A percentile compares a stretch with the other conserved stretches of the same genome.
Conservation (phyloP, 805 yeast species). For the Metschnikowia cubensis region DNA sequence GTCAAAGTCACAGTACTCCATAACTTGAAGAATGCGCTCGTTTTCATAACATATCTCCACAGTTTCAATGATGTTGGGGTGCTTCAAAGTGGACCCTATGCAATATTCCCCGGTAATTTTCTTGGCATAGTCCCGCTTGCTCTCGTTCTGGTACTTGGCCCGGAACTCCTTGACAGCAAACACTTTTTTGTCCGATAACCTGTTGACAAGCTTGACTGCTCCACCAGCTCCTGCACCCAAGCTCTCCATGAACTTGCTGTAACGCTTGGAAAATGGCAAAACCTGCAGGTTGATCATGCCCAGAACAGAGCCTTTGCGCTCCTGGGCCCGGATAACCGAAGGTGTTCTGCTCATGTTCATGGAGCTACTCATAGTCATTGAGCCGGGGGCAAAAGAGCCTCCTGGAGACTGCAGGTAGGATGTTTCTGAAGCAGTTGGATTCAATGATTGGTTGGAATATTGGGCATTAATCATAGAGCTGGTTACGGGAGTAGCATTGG, state of each 20-base stretch:
- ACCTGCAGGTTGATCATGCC: slow-evolving; percentile 26
- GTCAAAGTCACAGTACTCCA: slow-evolving; percentile 94
- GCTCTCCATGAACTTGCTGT: slow-evolving; percentile 77
- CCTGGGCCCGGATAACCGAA: slow-evolving; percentile 29
- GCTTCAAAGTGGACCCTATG: slow-evolving; percentile 85
- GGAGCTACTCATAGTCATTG: slow-evolving; percentile 5
- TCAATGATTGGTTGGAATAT: slow-evolving; percentile 32
- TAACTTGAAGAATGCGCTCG: slow-evolving; percentile 81
- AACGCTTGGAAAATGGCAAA: slow-evolving; percentile 67
- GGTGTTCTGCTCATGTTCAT: slow-evolving; percentile 29
- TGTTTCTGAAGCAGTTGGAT: slow-evolving; percentile 30
- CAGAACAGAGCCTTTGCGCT: slow-evolving; percentile 36
- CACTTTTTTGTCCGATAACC: slow-evolving; percentile 62
- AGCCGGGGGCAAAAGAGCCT: slow-evolving; percentile 18
- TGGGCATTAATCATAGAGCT: slow-evolving; percentile 24
- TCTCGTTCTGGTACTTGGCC: slow-evolving; percentile 66
- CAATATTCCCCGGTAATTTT: slow-evolving; percentile 94
- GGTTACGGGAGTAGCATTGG: slow-evolving; percentile 15
- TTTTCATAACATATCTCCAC: slow-evolving; percentile 87
- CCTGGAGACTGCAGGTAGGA: slow-evolving; percentile 35
- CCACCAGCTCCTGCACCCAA: slow-evolving; percentile 97
- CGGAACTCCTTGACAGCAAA: slow-evolving; percentile 94
- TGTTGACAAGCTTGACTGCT: slow-evolving; percentile 67
- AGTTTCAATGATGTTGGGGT: slow-evolving; percentile 87
- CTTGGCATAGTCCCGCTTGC: slow-evolving; percentile 81